Conservation (phyloP, 768 basidiomycete species). For the Leccinellum rugosiceps region DNA sequence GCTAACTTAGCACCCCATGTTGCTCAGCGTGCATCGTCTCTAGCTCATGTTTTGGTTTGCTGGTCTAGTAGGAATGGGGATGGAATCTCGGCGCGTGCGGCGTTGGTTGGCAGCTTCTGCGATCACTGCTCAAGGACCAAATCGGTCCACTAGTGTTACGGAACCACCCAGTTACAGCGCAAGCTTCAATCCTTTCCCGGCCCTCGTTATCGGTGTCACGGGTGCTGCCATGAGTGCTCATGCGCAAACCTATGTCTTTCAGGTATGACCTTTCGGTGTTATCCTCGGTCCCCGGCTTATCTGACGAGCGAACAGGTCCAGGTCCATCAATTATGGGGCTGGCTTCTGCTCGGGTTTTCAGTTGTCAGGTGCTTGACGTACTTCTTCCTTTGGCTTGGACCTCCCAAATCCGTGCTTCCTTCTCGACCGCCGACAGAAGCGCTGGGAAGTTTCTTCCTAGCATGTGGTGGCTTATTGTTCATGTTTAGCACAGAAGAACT, state of each 20-base stretch:
- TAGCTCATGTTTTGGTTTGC: constrained; percentile 95
- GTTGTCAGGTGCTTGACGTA: constrained; percentile 85
- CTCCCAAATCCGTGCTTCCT: constrained; percentile 80
- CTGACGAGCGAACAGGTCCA: constrained; percentile 53
- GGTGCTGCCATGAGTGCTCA: constrained; percentile 94
- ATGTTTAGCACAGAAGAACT: constrained; percentile 89
- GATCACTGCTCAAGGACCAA: constrained; percentile 34
- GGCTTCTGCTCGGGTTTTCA: constrained; percentile 74
- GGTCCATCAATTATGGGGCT: constrained; percentile 91
- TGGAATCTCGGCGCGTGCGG: constrained; percentile 76
- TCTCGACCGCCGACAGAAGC: constrained; percentile 93
- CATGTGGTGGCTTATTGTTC: constrained; percentile 86
- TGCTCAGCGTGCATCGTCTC: neutral
- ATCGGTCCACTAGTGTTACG: constrained; percentile 34
- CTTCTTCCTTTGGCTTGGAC: constrained; percentile 89
- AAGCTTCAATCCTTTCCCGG: constrained; percentile 91
- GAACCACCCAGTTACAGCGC: constrained; percentile 73
- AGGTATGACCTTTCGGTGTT: constrained; percentile 37
- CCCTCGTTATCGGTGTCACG: constrained; percentile 89
- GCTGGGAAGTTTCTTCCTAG: constrained; percentile 80
- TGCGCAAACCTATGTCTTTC: constrained; percentile 87
- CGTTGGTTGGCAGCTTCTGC: constrained; percentile 67
- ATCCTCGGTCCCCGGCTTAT: neutral
- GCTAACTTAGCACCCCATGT: neutral
- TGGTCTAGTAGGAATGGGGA: constrained; percentile 82